Conservation (phyloP, 1,284 basidiomycete genomes). For the Cryptococcus sp. region DNA sequence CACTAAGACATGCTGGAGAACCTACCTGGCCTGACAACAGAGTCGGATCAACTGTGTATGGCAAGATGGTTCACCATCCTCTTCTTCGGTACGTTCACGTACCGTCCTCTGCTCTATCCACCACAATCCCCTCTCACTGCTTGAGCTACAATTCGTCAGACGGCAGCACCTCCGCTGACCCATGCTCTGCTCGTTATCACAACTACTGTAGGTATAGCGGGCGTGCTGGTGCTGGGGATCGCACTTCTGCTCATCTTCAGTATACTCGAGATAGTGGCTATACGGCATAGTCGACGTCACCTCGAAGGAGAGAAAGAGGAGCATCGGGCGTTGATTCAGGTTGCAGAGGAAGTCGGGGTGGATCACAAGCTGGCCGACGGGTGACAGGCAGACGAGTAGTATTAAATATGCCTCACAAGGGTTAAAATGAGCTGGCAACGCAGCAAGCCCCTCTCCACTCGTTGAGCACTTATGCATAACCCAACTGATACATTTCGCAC, state of each 20-base stretch:
- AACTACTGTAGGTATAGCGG: no score
- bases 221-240: no score
- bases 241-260: slow-evolving; percentile 3
- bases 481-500: not conserved
- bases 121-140: no score
- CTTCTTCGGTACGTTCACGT: not conserved
- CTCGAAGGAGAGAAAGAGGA: slow-evolving; percentile 4
- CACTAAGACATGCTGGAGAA: not conserved
- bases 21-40: not conserved
- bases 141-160: no score
- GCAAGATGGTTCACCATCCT: not conserved
- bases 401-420: not conserved
- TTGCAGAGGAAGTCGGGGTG: slow-evolving; percentile 4
- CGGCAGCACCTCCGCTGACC: no score
- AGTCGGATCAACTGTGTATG: not conserved
- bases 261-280: slow-evolving; percentile 9
- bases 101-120: no score
- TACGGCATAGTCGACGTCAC: slow-evolving; percentile 1
- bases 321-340: slow-evolving; percentile 7
- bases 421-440: not conserved
- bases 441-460: not conserved
- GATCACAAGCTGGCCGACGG: not conserved
- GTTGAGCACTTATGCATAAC: not conserved
- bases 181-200: no score
- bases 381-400: not conserved